A percentile compares a stretch with the other conserved stretches of the same genome.
phyloP scores from a whole-genome alignment of 2,329 filamentous ascomycete genomes.

The Stylonectria norvegica region DNA sequence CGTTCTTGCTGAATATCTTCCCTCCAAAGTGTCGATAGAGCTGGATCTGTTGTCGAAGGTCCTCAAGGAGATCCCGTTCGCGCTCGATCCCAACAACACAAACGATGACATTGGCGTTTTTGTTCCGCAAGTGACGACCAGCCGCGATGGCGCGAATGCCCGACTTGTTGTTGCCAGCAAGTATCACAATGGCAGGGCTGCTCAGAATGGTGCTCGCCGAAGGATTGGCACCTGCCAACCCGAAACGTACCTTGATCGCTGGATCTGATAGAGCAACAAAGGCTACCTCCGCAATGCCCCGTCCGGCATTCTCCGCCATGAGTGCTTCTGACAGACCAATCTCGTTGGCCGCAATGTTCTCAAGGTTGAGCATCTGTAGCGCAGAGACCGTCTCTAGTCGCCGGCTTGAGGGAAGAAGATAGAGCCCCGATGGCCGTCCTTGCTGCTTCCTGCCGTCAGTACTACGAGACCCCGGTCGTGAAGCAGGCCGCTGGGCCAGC shows the following conservation, averaged over 20 bases:
- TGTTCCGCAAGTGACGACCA: constrained; percentile 80
- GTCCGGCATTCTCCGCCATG: constrained; percentile 86
- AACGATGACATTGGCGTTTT: constrained; percentile 74
- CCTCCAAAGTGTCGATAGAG: constrained; percentile 83
- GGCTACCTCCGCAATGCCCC: constrained; percentile 82
- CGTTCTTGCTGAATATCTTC: constrained; percentile 59
- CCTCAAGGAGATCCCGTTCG: constrained; percentile 75
- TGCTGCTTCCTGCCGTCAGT: constrained; percentile 36
- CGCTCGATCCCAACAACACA: constrained; percentile 83
- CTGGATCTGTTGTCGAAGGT: constrained; percentile 75
- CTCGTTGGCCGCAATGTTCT: constrained; percentile 85
- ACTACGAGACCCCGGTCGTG: constrained; percentile 29
- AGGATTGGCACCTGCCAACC: constrained; percentile 39
- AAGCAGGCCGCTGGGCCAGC: constrained; percentile 30
- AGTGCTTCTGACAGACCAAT: constrained; percentile 84
- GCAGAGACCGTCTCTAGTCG: constrained; percentile 64
- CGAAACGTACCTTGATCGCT: constrained; percentile 53
- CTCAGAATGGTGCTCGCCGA: constrained; percentile 28
- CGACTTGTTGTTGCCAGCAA: constrained; percentile 94
- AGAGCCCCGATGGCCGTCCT: constrained; percentile 45
- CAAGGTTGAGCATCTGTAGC: constrained; percentile 85
- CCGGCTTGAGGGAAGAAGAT: constrained; percentile 52
- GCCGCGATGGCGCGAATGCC: constrained; percentile 82
- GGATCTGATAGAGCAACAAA: constrained; percentile 64
- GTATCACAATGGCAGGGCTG: constrained; percentile 58